A percentile compares a stretch with the other conserved stretches of the same genome.
Conservation (phyloP, 306 rosid species). For the Mimosa bimucronata region DNA sequence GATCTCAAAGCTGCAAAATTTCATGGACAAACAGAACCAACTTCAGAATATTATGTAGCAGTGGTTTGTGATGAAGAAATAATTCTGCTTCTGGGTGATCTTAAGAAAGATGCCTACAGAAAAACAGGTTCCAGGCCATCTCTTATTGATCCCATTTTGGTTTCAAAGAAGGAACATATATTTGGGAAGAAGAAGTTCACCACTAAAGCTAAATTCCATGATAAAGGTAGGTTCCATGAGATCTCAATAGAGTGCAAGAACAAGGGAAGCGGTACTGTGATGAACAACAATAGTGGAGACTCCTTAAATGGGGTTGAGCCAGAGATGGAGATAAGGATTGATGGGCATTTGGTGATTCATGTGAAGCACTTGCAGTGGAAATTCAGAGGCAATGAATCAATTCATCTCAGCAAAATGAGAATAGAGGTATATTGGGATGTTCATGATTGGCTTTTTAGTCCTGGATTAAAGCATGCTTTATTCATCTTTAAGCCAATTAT, state of each 20-base stretch:
- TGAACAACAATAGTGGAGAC: constrained; percentile 24
- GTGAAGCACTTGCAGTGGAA: constrained; percentile 95
- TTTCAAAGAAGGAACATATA: constrained; percentile 76
- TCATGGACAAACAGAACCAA: constrained; percentile 74
- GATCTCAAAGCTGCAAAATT: constrained; percentile 83
- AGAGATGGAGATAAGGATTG: constrained; percentile 81
- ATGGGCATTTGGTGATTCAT: constrained; percentile 71
- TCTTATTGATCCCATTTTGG: constrained; percentile 66
- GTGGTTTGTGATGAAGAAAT: constrained; percentile 77
- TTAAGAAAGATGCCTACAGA: constrained; percentile 73
- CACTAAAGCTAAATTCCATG: constrained; percentile 66
- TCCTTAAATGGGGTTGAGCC: constrained; percentile 61
- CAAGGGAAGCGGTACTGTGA: constrained; percentile 18
- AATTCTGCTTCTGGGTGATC: constrained; percentile 74
- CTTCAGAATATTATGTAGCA: constrained; percentile 73
- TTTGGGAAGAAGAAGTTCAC: constrained; percentile 73
- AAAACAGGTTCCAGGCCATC: constrained; percentile 73
- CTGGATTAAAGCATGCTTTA: constrained; percentile 78
- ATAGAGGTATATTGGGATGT: constrained; percentile 91
- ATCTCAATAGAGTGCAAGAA: constrained; percentile 74
- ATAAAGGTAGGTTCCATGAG: constrained; percentile 60
- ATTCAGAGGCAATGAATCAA: constrained; percentile 81
- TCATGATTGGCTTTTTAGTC: constrained; percentile 88
- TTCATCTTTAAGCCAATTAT: constrained; percentile 78
- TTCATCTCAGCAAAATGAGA: constrained; percentile 60